Evolutionary conservation across 306 rosid genomes (phyloP).

Genomic region (Glycine tomentella): DNA sequence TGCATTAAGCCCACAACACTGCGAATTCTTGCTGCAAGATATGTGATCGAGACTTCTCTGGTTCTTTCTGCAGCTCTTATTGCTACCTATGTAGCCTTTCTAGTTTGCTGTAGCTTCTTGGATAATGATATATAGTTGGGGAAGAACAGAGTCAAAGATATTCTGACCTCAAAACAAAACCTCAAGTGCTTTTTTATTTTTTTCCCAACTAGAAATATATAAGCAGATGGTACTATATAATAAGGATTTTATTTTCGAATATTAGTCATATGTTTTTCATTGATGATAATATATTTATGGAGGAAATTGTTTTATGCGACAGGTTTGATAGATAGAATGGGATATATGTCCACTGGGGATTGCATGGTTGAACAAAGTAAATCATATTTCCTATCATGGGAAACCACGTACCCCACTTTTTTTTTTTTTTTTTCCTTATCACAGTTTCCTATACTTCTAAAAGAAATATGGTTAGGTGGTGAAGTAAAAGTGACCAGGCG

Average conservation of each 20-base stretch:
- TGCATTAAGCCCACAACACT: no score
- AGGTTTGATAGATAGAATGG: not conserved
- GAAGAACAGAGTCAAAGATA: not conserved
- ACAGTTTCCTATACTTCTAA: not conserved
- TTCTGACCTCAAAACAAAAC: no score
- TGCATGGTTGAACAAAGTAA: conserved; percentile 36
- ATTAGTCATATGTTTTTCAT: not conserved
- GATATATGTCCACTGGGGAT: conserved; percentile 10
- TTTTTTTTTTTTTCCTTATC: not conserved
- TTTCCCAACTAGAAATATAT: not conserved
- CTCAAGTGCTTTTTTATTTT: not conserved
- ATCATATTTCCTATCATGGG: conserved; percentile 8
- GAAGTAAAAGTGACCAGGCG: conserved; percentile 43
- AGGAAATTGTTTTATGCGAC: conserved; percentile 2
- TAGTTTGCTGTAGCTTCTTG: not conserved
- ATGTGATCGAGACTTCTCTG: conserved; percentile 1
- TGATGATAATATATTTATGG: not conserved
- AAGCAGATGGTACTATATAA: no score
- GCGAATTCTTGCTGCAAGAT: not conserved
- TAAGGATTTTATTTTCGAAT: no score
- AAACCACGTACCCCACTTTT: conserved; percentile 26
- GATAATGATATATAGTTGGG: not conserved
- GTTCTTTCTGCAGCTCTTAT: not conserved
- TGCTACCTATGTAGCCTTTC: not conserved
- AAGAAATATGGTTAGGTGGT: not conserved